Conservation (phyloP, 2,329 filamentous ascomycete genomes). For the Zymoseptoria crescenta region DNA sequence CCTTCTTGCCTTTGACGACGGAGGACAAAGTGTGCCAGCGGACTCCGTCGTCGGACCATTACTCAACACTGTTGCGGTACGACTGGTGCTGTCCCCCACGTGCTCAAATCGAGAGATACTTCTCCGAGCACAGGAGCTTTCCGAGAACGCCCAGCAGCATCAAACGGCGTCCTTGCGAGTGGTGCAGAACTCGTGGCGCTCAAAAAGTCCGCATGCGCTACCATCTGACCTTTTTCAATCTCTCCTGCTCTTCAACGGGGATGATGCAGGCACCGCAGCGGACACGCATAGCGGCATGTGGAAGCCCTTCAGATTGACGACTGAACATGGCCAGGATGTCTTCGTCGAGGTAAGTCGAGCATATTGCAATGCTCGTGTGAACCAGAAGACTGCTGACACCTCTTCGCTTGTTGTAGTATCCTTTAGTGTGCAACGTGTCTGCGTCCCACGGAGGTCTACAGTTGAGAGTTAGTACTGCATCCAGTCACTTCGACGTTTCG, state of each 20-base stretch:
- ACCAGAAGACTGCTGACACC: not conserved
- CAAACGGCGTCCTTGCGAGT: conserved; percentile 11
- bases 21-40: conserved; percentile 1
- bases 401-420: not conserved
- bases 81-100: conserved; percentile 7
- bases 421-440: not conserved
- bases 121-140: conserved; percentile 1
- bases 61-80: conserved; percentile 12
- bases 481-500: not conserved
- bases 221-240: conserved; percentile 8
- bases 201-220: not conserved
- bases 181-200: conserved; percentile 10
- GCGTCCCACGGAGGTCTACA: not conserved
- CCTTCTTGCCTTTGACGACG: not conserved
- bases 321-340: not conserved
- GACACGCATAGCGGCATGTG: not conserved
- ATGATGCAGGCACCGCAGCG: not conserved
- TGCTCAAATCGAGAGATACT: conserved; percentile 7
- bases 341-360: not conserved
- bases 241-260: conserved; percentile 10
- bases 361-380: not conserved
- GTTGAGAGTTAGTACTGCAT: not conserved
- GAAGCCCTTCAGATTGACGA: not conserved
- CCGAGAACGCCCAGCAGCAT: conserved; percentile 7
- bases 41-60: conserved; percentile 10